Percentiles rank a stretch among this genome's conserved stretches.
Conservation (phyloP, 352 stramenopile genomes). For the Globisporangium heterothallicum region DNA sequence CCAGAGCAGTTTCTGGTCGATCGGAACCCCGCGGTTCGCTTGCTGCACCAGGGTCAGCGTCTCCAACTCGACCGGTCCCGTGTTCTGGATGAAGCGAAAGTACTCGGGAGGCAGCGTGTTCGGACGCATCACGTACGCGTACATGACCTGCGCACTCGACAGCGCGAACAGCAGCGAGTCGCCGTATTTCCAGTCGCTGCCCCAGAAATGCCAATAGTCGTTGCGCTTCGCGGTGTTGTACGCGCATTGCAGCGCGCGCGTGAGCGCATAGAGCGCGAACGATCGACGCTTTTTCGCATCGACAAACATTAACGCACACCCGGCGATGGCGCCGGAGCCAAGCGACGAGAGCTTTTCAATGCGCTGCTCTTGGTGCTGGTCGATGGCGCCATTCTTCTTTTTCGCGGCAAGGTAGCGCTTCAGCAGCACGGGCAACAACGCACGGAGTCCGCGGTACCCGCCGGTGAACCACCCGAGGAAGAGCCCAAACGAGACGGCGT, state of each 20-base stretch:
- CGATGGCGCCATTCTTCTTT: background rate
- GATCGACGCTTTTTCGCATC: slow-evolving; percentile 65
- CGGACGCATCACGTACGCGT: slow-evolving; percentile 79
- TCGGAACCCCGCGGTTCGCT: slow-evolving; percentile 38
- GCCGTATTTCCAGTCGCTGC: slow-evolving; percentile 75
- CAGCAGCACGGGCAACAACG: slow-evolving; percentile 45
- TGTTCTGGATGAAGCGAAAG: slow-evolving; percentile 78
- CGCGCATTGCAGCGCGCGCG: slow-evolving; percentile 71
- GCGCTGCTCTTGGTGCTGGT: slow-evolving; percentile 18
- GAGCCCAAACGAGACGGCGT: slow-evolving; percentile 80
- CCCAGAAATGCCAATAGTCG: slow-evolving; percentile 86
- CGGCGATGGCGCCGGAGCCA: slow-evolving; percentile 53
- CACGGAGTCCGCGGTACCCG: slow-evolving; percentile 58
- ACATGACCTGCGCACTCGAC: slow-evolving; percentile 81
- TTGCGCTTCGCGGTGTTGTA: slow-evolving; percentile 83
- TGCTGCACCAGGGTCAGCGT: slow-evolving; percentile 63
- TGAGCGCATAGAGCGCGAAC: slow-evolving; percentile 77
- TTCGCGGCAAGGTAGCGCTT: slow-evolving; percentile 18
- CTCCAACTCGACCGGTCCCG: slow-evolving; percentile 55
- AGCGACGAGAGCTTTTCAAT: slow-evolving; percentile 48
- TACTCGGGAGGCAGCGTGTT: slow-evolving; percentile 67
- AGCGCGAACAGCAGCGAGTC: slow-evolving; percentile 76
- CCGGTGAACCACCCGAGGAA: slow-evolving; percentile 85
- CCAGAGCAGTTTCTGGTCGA: slow-evolving; percentile 35
- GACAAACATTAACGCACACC: slow-evolving; percentile 56